Base-by-base conservation (phyloP, 495 filamentous ascomycete species). In the Penicillium riverlandense region DNA sequence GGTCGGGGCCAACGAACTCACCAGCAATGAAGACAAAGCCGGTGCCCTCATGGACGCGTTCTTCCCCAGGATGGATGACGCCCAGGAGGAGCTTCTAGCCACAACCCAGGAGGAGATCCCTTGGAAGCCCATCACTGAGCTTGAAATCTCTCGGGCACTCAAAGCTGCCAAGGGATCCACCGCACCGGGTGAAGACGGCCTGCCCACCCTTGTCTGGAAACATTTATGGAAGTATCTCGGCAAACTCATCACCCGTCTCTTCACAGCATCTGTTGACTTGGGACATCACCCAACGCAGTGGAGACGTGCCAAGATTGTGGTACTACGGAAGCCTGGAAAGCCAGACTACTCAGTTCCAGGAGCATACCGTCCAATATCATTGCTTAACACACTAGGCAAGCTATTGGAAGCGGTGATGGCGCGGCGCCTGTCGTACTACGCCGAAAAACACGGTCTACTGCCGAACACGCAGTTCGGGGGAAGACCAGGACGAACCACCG, bases 351-450 rank as follows among this genome's bases (percentile, higher is more conserved):
- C 48, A 4, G 4, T 16, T 16, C 15, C 15, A 1, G 32, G 45
- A 11, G 45, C 43, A 6, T 60, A 60, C 11, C 51, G 49, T 14
- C 54, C 52, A n/a, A 63, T 63, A 14, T 52, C 48, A 11, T 52
- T 62, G 1, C 44, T 61, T 2, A 57, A 55, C 30, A 57, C 48
- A 6, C 35, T 61, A 0, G 47, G 44, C 0, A 61, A 55, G 28
- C 16, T 55, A 0, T 43, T 61, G 0, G 51, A 61, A 28, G 44
- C 43, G 6, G 47, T 61, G 0, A 52, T 54, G 1, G 55, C 45
- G 0, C 10, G 28, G 31, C 31, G 52, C 1, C 44, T 58, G 2
- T 43, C 30, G 4, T 62, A 48, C 33, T 15, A 35, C 0, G 48
- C 41, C 1, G 55, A 62, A 28, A 35, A 37, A n/a, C 33, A 57